Evolutionary conservation across 2,329 filamentous ascomycete genomes (phyloP).

Genomic region (Dactylellina cionopaga): DNA sequence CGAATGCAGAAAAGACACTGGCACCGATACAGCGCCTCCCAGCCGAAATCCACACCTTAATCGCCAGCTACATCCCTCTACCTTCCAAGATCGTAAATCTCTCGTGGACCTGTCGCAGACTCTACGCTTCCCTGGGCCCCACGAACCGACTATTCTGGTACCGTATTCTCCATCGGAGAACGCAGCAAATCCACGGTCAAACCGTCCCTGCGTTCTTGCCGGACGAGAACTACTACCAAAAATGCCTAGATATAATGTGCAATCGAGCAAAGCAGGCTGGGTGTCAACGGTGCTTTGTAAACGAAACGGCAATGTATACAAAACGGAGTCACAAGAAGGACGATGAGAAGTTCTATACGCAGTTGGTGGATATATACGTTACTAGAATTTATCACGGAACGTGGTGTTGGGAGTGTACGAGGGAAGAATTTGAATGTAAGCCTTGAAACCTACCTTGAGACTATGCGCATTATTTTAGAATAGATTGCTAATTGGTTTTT

Average conservation of each 20-base stretch:
- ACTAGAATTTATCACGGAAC: slow-evolving; percentile 27
- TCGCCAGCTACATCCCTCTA: slow-evolving; percentile 12
- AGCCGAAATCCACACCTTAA: slow-evolving; percentile 39
- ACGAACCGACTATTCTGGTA: slow-evolving; percentile 40
- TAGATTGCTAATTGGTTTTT: background rate
- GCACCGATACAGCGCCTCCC: slow-evolving; percentile 34
- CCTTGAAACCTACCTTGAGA: background rate
- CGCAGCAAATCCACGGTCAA: background rate
- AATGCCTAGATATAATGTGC: slow-evolving; percentile 41
- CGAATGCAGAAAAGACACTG: background rate
- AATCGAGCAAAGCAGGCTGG: slow-evolving; percentile 8
- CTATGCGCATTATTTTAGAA: too few species aligned
- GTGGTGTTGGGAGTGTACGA: slow-evolving; percentile 38
- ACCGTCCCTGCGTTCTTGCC: background rate
- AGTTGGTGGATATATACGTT: slow-evolving; percentile 39
- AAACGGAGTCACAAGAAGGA: slow-evolving; percentile 2
- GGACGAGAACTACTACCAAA: slow-evolving; percentile 28
- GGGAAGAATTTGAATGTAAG: slow-evolving; percentile 41
- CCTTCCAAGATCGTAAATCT: slow-evolving; percentile 20
- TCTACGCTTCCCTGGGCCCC: slow-evolving; percentile 36
- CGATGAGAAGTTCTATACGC: slow-evolving; percentile 17
- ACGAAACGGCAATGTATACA: slow-evolving; percentile 16
- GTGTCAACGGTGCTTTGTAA: slow-evolving; percentile 27
- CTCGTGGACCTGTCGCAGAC: slow-evolving; percentile 30
- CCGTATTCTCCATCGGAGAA: slow-evolving; percentile 10